These are phyloP conservation scores for Hibiscus trionum DNA, from an alignment of 345 rosid species.

Conservation along the genomic window DNA sequence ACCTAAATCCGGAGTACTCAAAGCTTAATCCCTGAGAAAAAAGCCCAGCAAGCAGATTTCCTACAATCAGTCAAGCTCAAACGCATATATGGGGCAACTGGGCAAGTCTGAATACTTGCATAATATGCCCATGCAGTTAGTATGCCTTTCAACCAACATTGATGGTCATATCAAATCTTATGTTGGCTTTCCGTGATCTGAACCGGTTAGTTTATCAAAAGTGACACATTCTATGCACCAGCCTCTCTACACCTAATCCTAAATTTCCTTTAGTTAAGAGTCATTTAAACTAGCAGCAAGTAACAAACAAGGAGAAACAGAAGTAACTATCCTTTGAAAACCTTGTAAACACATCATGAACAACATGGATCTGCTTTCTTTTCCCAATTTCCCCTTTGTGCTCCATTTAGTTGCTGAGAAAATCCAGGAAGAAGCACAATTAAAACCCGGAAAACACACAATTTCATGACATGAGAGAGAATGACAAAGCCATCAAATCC, in stretches of 20 bases:
- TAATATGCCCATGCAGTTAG: not conserved
- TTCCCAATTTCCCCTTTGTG: slow-evolving; percentile 28
- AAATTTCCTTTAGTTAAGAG: not conserved
- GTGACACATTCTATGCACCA: not conserved
- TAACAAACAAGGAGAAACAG: not conserved
- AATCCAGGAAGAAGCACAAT: slow-evolving; percentile 27
- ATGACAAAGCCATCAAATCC: slow-evolving; percentile 6
- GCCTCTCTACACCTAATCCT: not conserved
- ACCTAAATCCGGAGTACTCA: not conserved
- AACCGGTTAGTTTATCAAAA: not conserved
- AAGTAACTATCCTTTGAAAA: slow-evolving; percentile 13
- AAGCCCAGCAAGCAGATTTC: not conserved
- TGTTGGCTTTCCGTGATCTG: not conserved
- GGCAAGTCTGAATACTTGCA: not conserved
- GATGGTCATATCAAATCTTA: not conserved
- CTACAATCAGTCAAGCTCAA: not conserved
- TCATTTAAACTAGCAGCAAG: not conserved
- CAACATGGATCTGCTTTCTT: slow-evolving; percentile 33
- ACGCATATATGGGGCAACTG: not conserved
- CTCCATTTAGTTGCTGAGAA: slow-evolving; percentile 43
- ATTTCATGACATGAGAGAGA: slow-evolving; percentile 2
- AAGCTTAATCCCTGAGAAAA: not conserved
- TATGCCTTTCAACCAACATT: not conserved
- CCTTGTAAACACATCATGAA: slow-evolving; percentile 35
- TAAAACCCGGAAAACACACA: slow-evolving; percentile 3